Conservation (phyloP, 179 eudicot species). For the Beta macrorhiza region DNA sequence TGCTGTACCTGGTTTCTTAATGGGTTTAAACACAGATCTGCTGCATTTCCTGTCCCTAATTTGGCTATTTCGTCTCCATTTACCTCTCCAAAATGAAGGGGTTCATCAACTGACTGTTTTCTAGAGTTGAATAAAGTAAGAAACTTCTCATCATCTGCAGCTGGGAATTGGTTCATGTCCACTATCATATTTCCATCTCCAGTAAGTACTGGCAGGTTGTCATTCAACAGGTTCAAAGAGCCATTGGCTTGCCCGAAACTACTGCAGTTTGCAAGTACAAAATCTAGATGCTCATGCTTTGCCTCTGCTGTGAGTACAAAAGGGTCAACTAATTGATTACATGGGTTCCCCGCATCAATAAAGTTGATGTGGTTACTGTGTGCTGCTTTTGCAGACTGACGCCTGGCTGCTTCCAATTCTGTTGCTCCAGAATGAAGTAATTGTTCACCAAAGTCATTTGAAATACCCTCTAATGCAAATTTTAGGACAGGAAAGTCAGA, state of each 20-base stretch:
- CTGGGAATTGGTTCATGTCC: neutral
- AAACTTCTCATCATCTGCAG: constrained; percentile 8
- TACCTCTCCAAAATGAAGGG: constrained; percentile 6
- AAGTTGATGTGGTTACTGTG: constrained; percentile 16
- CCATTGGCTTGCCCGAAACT: constrained; percentile 16
- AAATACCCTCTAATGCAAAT: constrained; percentile 16
- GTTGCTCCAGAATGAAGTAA: constrained; percentile 16
- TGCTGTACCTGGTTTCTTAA: neutral
- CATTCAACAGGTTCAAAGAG: constrained; percentile 22
- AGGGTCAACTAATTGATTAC: constrained; percentile 18
- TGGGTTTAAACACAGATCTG: constrained; percentile 15
- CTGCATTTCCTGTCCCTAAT: constrained; percentile 11
- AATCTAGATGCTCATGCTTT: constrained; percentile 18
- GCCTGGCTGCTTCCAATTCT: constrained; percentile 9
- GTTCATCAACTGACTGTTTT: constrained; percentile 9
- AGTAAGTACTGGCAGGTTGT: neutral
- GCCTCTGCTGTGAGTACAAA: constrained; percentile 5
- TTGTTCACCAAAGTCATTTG: constrained; percentile 7
- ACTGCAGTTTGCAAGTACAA: constrained; percentile 22
- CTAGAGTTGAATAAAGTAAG: neutral
- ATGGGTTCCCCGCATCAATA: constrained; percentile 16
- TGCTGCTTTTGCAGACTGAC: constrained; percentile 18
- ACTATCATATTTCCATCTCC: constrained; percentile 11
- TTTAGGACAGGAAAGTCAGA: constrained; percentile 30
- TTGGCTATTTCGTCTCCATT: constrained; percentile 7